A percentile compares a stretch with the other conserved stretches of the same genome.
Conservation (phyloP, 192 early-diverging fungal species). For the Umbelopsis isabellina region DNA sequence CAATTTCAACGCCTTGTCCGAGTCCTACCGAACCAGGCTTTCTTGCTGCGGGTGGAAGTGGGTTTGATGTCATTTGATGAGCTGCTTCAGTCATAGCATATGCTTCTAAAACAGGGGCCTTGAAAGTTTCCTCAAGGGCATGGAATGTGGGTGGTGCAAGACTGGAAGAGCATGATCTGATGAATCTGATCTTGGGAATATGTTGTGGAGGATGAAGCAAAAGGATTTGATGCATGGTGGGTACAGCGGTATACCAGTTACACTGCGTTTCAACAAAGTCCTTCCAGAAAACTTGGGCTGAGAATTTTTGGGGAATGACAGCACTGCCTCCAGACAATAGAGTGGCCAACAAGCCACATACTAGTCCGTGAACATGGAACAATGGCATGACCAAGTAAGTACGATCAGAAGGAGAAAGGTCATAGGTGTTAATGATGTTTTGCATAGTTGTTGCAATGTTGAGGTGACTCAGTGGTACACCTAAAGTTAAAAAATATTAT, state of each 20-base stretch:
- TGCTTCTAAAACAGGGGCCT: constrained; percentile 79
- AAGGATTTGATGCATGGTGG: constrained; percentile 87
- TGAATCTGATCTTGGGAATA: constrained; percentile 67
- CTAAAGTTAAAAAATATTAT: constrained; percentile 21
- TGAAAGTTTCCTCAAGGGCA: constrained; percentile 64
- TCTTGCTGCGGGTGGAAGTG: constrained; percentile 59
- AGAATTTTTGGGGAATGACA: constrained; percentile 74
- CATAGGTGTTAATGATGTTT: constrained; percentile 76
- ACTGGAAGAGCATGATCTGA: constrained; percentile 80
- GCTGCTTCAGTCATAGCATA: constrained; percentile 91
- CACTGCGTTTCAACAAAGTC: constrained; percentile 63
- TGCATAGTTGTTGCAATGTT: constrained; percentile 73
- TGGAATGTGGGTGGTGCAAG: constrained; percentile 70
- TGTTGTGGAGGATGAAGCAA: constrained; percentile 47
- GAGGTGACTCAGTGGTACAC: constrained; percentile 80
- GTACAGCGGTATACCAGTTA: constrained; percentile 80
- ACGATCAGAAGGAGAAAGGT: constrained; percentile 58
- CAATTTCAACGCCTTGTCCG: constrained; percentile 75
- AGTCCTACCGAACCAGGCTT: constrained; percentile 83
- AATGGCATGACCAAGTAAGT: constrained; percentile 84
- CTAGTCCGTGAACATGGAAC: constrained; percentile 86
- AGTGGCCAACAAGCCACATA: constrained; percentile 73
- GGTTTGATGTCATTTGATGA: constrained; percentile 87
- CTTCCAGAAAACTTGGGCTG: constrained; percentile 73
- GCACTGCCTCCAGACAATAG: constrained; percentile 70